Evolutionary conservation across 2,329 filamentous ascomycete species (phyloP).

Genomic region (Penicillium decumbens): DNA sequence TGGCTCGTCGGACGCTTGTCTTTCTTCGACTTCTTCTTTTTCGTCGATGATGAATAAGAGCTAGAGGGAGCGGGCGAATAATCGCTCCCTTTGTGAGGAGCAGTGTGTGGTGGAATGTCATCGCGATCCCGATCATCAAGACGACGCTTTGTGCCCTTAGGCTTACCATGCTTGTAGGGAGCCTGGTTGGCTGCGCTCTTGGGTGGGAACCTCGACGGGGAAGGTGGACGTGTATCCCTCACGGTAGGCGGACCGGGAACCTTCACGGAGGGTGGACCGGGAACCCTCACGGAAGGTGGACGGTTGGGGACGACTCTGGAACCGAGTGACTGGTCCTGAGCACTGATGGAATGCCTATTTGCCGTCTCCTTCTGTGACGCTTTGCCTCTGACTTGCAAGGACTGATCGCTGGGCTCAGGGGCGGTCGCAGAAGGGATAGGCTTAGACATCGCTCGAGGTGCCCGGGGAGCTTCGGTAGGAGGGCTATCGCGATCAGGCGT

Average conservation of each 20-base stretch:
- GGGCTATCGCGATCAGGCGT: neutral
- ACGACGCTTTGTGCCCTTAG: neutral
- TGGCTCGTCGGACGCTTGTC: conserved; percentile 4
- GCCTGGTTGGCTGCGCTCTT: neutral
- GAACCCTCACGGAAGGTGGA: neutral
- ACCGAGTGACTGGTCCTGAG: neutral
- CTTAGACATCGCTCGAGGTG: neutral
- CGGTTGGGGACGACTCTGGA: neutral
- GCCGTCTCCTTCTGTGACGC: neutral
- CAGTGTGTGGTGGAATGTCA: neutral
- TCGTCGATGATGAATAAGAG: conserved; percentile 2
- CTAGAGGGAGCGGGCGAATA: neutral
- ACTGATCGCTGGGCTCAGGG: neutral
- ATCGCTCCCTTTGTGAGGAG: no score
- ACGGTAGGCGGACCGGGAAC: neutral
- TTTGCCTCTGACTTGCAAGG: neutral
- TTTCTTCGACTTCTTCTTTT: conserved; percentile 19
- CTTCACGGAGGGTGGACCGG: neutral
- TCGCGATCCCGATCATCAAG: no score
- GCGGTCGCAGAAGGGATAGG: neutral
- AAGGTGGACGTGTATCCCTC: neutral
- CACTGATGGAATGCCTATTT: neutral
- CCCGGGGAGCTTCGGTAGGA: neutral
- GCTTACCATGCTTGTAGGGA: neutral
- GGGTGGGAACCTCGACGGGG: neutral